A percentile compares a stretch with the other conserved stretches of the same genome.
Evolutionary conservation across 1,284 basidiomycete species (phyloP).

Genomic region (Wallemia ichthyophaga): DNA sequence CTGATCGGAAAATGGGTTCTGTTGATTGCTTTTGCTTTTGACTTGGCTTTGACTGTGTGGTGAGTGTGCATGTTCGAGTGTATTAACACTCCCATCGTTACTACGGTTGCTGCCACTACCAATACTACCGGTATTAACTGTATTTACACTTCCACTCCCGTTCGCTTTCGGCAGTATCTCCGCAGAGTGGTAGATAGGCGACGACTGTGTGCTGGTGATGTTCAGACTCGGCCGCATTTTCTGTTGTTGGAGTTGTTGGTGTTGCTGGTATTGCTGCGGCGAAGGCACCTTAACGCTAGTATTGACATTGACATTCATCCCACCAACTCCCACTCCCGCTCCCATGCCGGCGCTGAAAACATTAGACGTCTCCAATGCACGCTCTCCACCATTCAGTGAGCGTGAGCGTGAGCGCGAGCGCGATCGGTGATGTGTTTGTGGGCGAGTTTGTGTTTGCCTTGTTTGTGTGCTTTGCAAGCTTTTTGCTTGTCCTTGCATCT

Average conservation of each 20-base stretch:
- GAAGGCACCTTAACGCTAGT: too few relatives aligned
- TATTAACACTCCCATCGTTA: too few relatives aligned
- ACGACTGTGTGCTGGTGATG: background rate
- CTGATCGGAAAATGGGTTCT: too few relatives aligned
- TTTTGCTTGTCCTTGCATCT: too few relatives aligned
- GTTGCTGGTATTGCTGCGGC: background rate
- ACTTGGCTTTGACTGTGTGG: too few relatives aligned
- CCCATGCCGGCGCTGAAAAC: background rate
- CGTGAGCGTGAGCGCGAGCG: constrained; percentile 7
- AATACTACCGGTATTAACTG: background rate
- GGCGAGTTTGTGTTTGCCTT: too few relatives aligned
- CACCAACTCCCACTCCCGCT: too few relatives aligned
- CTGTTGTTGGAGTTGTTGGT: background rate
- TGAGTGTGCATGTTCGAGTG: too few relatives aligned
- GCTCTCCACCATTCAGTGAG: background rate
- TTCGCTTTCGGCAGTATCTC: background rate
- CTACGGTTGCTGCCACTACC: too few relatives aligned
- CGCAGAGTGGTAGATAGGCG: background rate
- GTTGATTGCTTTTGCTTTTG: too few relatives aligned
- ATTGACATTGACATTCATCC: too few relatives aligned
- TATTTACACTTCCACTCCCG: background rate
- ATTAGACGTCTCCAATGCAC: background rate
- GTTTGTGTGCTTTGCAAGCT: too few relatives aligned
- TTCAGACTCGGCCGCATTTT: background rate
- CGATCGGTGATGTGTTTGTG: constrained; percentile 12